Conservation (phyloP, 306 rosid species). For the Cicer arietinum region DNA sequence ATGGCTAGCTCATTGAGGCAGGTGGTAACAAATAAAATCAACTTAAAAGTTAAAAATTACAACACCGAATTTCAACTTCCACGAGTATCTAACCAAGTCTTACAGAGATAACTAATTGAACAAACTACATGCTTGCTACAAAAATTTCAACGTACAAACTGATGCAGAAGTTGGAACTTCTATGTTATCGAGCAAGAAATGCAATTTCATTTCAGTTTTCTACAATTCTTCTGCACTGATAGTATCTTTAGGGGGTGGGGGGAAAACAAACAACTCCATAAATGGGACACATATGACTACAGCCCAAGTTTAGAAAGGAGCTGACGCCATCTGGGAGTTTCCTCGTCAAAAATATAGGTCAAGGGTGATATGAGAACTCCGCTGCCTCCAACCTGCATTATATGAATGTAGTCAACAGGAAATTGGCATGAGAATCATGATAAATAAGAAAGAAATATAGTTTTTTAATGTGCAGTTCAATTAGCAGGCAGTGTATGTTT, state of each 20-base stretch:
- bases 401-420: conserved; percentile 22
- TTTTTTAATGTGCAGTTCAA: conserved; percentile 7
- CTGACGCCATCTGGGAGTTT: conserved; percentile 91
- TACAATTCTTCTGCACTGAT: conserved; percentile 24
- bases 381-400: conserved; percentile 90
- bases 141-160: conserved; percentile 31
- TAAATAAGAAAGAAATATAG: conserved; percentile 4
- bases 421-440: conserved; percentile 32
- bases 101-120: not conserved
- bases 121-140: conserved; percentile 28
- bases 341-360: conserved; percentile 97
- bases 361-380: conserved; percentile 94
- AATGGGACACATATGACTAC: conserved; percentile 39
- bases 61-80: conserved; percentile 9
- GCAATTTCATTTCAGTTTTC: conserved; percentile 19
- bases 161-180: not conserved
- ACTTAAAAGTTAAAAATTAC: conserved; percentile 18
- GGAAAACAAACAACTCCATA: conserved; percentile 16
- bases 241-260: not conserved
- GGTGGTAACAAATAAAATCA: conserved; percentile 21
- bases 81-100: not conserved
- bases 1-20: conserved; percentile 2
- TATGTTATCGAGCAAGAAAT: not conserved
- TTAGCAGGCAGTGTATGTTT: not conserved
- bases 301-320: conserved; percentile 77